Percentiles rank a stretch among this genome's conserved stretches.
Evolutionary conservation across 2,329 filamentous ascomycete species (phyloP).

Genomic region (Pseudocercospora pini-densiflorae): DNA sequence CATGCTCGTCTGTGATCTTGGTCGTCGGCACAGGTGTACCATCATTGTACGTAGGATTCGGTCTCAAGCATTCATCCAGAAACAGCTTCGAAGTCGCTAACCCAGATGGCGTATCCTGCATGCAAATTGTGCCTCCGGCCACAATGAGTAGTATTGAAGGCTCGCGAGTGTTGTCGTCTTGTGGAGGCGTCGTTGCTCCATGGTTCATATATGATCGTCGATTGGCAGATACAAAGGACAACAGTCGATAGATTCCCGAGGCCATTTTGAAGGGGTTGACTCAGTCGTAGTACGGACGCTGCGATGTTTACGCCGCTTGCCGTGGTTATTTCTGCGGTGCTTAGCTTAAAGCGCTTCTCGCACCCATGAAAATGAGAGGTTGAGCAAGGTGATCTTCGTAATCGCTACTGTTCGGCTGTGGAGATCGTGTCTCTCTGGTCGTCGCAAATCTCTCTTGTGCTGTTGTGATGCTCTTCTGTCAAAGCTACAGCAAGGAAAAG

Average conservation of each 20-base stretch:
- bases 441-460: not conserved
- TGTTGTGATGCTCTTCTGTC: not conserved
- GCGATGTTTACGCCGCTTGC: not conserved
- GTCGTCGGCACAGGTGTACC: slow-evolving; percentile 53
- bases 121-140: slow-evolving; percentile 88
- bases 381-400: not conserved
- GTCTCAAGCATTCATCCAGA: slow-evolving; percentile 79
- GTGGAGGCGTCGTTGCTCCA: slow-evolving; percentile 5
- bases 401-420: not conserved
- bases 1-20: slow-evolving; percentile 33
- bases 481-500: not conserved
- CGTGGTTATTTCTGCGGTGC: not conserved
- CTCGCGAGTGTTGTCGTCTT: slow-evolving; percentile 22
- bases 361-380: not conserved
- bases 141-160: slow-evolving; percentile 78
- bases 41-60: slow-evolving; percentile 85
- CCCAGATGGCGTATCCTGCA: slow-evolving; percentile 80
- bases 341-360: not conserved
- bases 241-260: slow-evolving; percentile 30
- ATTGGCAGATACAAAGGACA: slow-evolving; percentile 31
- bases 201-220: slow-evolving; percentile 19
- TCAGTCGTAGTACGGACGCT: not conserved
- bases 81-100: slow-evolving; percentile 76
- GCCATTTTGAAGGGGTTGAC: slow-evolving; percentile 16
- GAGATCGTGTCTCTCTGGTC: not conserved